Evolutionary conservation across 257 asterid genomes (phyloP).

Genomic region (Lavandula angustifolia): DNA sequence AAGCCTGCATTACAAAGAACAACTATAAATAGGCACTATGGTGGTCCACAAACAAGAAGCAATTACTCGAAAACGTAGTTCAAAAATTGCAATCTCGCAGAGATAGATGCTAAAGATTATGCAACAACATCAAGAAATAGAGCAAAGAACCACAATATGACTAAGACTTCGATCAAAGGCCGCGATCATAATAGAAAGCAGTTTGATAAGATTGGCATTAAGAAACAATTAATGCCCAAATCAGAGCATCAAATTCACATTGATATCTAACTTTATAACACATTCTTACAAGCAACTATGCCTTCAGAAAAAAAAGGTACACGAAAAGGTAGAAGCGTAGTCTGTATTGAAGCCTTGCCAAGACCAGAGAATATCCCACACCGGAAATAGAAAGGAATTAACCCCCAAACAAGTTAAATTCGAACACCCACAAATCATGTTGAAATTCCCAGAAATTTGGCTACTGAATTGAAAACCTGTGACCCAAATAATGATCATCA

Average conservation of each 20-base stretch:
- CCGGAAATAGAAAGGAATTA: slow-evolving; percentile 30
- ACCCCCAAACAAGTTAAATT: neutral
- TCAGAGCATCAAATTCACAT: slow-evolving; percentile 30
- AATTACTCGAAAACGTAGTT: no score
- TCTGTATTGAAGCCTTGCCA: no score
- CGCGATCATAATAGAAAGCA: neutral
- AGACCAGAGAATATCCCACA: slow-evolving; percentile 55
- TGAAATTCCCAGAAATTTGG: slow-evolving; percentile 29
- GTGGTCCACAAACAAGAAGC: neutral
- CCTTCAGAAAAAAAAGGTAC: slow-evolving; percentile 11
- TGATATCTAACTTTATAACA: slow-evolving; percentile 33
- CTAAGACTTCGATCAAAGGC: no score
- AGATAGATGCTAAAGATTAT: neutral
- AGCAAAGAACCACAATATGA: no score
- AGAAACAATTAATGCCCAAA: no score
- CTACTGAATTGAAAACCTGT: slow-evolving; percentile 18
- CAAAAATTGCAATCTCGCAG: slow-evolving; percentile 5
- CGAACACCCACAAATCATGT: slow-evolving; percentile 3
- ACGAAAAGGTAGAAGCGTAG: slow-evolving; percentile 28
- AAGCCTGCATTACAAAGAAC: slow-evolving; percentile 48
- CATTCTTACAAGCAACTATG: slow-evolving; percentile 29
- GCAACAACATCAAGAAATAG: slow-evolving; percentile 6
- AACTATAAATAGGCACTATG: neutral
- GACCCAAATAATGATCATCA: slow-evolving; percentile 37
- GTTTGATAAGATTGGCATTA: no score